Evolutionary conservation across 345 rosid species (phyloP).

Genomic region (Arabidopsis arenosa): DNA sequence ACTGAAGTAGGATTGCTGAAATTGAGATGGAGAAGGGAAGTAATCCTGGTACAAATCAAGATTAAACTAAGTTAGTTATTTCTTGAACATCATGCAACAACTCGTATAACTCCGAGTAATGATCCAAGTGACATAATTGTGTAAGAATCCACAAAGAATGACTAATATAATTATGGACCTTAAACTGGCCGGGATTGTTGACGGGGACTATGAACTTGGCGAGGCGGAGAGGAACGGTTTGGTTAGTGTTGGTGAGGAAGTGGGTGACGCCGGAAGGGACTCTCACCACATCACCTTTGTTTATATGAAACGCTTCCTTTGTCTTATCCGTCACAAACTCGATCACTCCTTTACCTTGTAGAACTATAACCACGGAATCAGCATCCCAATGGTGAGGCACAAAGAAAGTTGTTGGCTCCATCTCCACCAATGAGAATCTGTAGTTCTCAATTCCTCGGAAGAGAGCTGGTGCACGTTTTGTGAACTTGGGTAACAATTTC

Average conservation of each 20-base stretch:
- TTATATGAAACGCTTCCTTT: conserved; percentile 47
- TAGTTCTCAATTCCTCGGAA: conserved; percentile 55
- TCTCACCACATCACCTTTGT: conserved; percentile 50
- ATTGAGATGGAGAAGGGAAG: conserved; percentile 45
- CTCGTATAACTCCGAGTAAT: no score
- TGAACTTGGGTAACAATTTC: conserved; percentile 48
- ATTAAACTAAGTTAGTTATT: no score
- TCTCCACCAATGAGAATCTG: conserved; percentile 46
- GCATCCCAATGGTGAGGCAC: conserved; percentile 57
- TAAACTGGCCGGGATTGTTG: conserved; percentile 47
- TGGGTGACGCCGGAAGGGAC: conserved; percentile 47
- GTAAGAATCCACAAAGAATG: background rate
- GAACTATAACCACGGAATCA: conserved; percentile 43
- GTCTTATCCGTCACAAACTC: conserved; percentile 40
- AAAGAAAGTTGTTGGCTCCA: conserved; percentile 51
- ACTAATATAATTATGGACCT: conserved; percentile 33
- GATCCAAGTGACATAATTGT: no score
- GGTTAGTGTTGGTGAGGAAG: conserved; percentile 47
- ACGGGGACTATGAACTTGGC: conserved; percentile 47
- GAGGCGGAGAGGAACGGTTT: conserved; percentile 39
- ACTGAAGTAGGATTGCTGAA: conserved; percentile 48
- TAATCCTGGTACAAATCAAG: conserved; percentile 32
- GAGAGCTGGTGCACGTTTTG: conserved; percentile 46
- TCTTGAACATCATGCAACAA: no score
- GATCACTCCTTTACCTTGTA: conserved; percentile 52